These are phyloP conservation scores for Dryas octopetala DNA, from an alignment of 306 rosid species.

Conservation along the genomic window DNA sequence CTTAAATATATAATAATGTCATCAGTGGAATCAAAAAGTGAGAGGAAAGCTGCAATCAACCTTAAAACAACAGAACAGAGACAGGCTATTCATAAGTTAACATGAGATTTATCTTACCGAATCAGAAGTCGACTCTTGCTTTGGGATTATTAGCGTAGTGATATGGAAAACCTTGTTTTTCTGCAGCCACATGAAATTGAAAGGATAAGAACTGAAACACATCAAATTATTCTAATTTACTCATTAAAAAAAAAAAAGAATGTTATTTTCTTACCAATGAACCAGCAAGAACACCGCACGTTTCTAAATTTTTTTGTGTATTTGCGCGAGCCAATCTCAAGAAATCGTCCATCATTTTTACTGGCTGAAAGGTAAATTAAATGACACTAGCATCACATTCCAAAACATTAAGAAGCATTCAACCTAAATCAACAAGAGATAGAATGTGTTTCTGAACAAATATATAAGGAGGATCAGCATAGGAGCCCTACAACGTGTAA, in stretches of 20 bases:
- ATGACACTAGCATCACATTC: constrained; percentile 21
- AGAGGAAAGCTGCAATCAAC: constrained; percentile 10
- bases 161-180: constrained; percentile 93
- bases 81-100: constrained; percentile 15
- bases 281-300: constrained; percentile 97
- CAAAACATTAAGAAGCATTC: constrained; percentile 11
- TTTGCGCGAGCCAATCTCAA: constrained; percentile 80
- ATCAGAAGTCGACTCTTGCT: constrained; percentile 98
- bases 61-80: constrained; percentile 12
- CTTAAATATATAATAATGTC: neutral
- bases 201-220: constrained; percentile 30
- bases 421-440: constrained; percentile 15
- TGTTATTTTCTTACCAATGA: constrained; percentile 65
- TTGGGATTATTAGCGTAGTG: constrained; percentile 89
- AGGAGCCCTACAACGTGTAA: constrained; percentile 70
- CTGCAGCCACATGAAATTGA: constrained; percentile 52
- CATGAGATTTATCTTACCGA: constrained; percentile 59
- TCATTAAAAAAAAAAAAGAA: too few species aligned
- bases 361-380: constrained; percentile 60
- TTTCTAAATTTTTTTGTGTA: constrained; percentile 82
- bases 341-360: constrained; percentile 91
- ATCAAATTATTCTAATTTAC: constrained; percentile 23
- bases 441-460: neutral
- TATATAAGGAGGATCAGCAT: neutral
- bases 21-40: neutral